Conservation (phyloP, 192 early-diverging fungal species). For the Blastocladiella britannica region DNA sequence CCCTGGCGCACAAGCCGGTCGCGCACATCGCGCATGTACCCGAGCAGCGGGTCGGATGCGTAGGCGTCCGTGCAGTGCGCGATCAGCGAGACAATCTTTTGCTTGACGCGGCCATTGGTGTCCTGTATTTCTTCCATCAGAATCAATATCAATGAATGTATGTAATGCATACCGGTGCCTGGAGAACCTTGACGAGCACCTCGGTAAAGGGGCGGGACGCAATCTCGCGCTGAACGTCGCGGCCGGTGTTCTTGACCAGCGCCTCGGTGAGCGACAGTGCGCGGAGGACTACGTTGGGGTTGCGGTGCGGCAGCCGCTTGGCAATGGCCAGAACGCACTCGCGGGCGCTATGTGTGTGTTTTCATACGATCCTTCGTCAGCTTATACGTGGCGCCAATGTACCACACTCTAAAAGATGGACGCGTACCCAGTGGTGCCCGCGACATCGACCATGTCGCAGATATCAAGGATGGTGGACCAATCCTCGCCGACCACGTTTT, state of each 20-base stretch:
- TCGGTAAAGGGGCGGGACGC: constrained; percentile 68
- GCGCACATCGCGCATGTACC: constrained; percentile 44
- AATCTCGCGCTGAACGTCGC: constrained; percentile 58
- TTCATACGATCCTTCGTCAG: too few relatives aligned
- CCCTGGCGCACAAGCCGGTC: neutral
- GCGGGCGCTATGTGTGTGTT: constrained; percentile 34
- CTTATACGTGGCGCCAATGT: too few relatives aligned
- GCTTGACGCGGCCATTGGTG: constrained; percentile 59
- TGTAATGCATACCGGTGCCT: constrained; percentile 30
- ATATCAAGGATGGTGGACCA: too few relatives aligned
- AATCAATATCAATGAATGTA: neutral
- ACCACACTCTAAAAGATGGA: too few relatives aligned
- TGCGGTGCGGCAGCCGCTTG: constrained; percentile 51
- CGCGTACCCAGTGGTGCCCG: too few relatives aligned
- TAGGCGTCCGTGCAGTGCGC: constrained; percentile 82
- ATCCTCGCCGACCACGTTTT: too few relatives aligned
- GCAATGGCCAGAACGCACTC: constrained; percentile 48
- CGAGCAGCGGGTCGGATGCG: constrained; percentile 50
- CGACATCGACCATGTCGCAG: too few relatives aligned
- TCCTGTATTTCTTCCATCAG: constrained; percentile 9
- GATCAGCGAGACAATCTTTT: constrained; percentile 63
- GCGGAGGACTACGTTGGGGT: constrained; percentile 60
- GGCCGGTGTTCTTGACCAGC: constrained; percentile 74
- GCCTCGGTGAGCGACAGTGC: constrained; percentile 60
- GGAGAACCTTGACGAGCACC: constrained; percentile 48